Percentiles rank a stretch among this genome's conserved stretches.
These are phyloP conservation scores for Periconia digitata DNA, from an alignment of 2,329 filamentous ascomycete genomes.

Conservation along the genomic window DNA sequence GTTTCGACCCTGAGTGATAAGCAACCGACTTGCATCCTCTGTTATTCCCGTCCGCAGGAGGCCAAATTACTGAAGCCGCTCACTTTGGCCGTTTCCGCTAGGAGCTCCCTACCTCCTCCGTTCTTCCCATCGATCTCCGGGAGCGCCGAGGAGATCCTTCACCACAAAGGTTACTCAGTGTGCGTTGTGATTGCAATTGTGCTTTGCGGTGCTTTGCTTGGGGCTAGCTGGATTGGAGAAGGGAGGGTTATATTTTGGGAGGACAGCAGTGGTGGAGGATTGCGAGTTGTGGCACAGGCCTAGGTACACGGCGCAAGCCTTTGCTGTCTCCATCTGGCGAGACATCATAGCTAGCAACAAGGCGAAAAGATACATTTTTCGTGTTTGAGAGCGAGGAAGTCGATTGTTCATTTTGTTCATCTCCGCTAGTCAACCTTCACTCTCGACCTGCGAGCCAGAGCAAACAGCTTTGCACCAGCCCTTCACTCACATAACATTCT, in stretches of 20 bases:
- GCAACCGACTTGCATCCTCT: too few species aligned
- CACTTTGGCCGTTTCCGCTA: too few species aligned
- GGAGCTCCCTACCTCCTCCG: not conserved
- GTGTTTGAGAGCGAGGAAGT: slow-evolving; percentile 45
- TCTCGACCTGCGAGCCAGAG: slow-evolving; percentile 25
- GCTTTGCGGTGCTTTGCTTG: slow-evolving; percentile 12
- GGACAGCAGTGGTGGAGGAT: slow-evolving; percentile 36
- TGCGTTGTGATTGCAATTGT: not conserved
- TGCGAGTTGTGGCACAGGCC: slow-evolving; percentile 36
- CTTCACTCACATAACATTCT: slow-evolving; percentile 3
- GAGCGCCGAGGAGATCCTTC: not conserved
- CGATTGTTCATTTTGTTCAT: slow-evolving; percentile 42
- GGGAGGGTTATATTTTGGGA: slow-evolving; percentile 32
- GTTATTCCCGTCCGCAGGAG: too few species aligned
- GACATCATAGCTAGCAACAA: slow-evolving; percentile 53
- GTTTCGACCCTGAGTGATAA: not conserved
- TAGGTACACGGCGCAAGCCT: slow-evolving; percentile 34
- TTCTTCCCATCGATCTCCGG: not conserved
- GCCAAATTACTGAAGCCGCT: too few species aligned
- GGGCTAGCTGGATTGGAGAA: slow-evolving; percentile 29
- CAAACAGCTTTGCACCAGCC: slow-evolving; percentile 21
- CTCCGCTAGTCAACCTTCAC: slow-evolving; percentile 29
- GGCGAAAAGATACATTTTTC: slow-evolving; percentile 44
- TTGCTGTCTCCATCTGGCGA: slow-evolving; percentile 35
- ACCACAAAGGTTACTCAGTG: not conserved